Evolutionary conservation across 2,329 filamentous ascomycete genomes (phyloP).

Genomic region (Seiridium unicorne): DNA sequence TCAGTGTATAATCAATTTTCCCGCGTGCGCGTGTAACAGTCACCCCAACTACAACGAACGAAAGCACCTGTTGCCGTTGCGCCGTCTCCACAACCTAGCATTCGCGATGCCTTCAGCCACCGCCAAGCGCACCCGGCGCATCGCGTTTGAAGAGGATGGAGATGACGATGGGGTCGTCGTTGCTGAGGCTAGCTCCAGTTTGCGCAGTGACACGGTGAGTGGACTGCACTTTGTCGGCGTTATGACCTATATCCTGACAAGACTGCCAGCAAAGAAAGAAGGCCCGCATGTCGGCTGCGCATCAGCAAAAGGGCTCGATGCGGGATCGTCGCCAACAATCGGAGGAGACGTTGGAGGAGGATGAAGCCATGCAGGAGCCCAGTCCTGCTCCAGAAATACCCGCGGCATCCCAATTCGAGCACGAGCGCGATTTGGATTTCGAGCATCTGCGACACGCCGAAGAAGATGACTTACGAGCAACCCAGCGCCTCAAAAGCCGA

Average conservation of each 20-base stretch:
- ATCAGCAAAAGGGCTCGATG: conserved; percentile 13
- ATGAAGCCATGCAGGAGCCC: conserved; percentile 23
- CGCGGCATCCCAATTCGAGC: conserved; percentile 59
- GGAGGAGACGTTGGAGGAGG: conserved; percentile 24
- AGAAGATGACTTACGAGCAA: conserved; percentile 61
- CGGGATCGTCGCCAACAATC: not conserved
- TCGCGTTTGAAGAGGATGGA: conserved; percentile 28
- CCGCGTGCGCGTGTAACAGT: not conserved
- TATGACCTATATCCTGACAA: conserved; percentile 11
- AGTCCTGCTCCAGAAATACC: conserved; percentile 30
- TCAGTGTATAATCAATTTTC: too few relatives aligned
- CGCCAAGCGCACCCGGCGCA: conserved; percentile 41
- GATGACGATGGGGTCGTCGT: conserved; percentile 34
- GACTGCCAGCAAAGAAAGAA: conserved; percentile 34
- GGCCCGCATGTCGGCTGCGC: conserved; percentile 30
- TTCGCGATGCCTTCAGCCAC: conserved; percentile 23
- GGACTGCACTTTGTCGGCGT: conserved; percentile 3
- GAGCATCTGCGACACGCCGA: conserved; percentile 55
- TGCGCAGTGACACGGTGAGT: conserved; percentile 38
- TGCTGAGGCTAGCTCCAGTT: conserved; percentile 38
- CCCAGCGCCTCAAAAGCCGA: conserved; percentile 58
- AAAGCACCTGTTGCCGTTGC: not conserved
- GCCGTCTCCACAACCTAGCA: not conserved
- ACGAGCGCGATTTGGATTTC: conserved; percentile 58
- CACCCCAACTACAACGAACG: not conserved